Evolutionary conservation across 1,284 basidiomycete species (phyloP).

Genomic region (Sporisorium reilianum): DNA sequence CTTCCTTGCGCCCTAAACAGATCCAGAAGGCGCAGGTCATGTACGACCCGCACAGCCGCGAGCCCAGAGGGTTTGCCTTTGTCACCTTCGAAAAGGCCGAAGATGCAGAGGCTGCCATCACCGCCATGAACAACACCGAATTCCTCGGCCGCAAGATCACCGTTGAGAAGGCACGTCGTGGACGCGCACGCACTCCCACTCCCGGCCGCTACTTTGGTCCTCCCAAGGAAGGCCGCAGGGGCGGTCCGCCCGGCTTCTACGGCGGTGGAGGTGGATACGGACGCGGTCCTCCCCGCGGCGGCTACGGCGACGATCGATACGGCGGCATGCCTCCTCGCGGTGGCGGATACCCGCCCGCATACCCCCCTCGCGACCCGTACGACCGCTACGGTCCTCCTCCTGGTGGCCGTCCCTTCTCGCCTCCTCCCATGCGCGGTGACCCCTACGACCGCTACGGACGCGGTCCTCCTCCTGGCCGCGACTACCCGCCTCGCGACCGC

Average conservation of each 20-base stretch:
- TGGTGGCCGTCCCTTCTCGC: constrained; percentile 47
- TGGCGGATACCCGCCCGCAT: constrained; percentile 56
- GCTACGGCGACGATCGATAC: constrained; percentile 73
- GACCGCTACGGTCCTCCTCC: constrained; percentile 68
- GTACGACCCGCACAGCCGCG: constrained; percentile 95
- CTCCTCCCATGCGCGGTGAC: constrained; percentile 49
- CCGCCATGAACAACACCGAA: constrained; percentile 83
- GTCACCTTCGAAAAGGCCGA: constrained; percentile 90
- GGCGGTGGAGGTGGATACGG: constrained; percentile 51
- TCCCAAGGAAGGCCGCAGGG: constrained; percentile 79
- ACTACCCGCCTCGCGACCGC: constrained; percentile 50
- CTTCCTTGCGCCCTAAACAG: constrained; percentile 57
- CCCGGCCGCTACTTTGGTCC: constrained; percentile 94
- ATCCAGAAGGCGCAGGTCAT: constrained; percentile 85
- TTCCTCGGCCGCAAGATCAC: constrained; percentile 85
- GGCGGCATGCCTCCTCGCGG: constrained; percentile 81
- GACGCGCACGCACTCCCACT: constrained; percentile 91
- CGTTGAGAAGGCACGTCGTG: constrained; percentile 94
- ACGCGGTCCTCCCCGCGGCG: constrained; percentile 43
- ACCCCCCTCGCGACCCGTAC: constrained; percentile 64
- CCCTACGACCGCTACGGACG: constrained; percentile 50
- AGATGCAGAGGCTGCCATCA: constrained; percentile 89
- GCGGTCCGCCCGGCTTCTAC: constrained; percentile 38
- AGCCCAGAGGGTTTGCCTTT: constrained; percentile 97
- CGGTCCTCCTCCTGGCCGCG: constrained; percentile 49